Percentiles rank a stretch among this genome's conserved stretches.
Conservation (phyloP, 2,329 filamentous ascomycete genomes). For the Diaporthe amygdali region DNA sequence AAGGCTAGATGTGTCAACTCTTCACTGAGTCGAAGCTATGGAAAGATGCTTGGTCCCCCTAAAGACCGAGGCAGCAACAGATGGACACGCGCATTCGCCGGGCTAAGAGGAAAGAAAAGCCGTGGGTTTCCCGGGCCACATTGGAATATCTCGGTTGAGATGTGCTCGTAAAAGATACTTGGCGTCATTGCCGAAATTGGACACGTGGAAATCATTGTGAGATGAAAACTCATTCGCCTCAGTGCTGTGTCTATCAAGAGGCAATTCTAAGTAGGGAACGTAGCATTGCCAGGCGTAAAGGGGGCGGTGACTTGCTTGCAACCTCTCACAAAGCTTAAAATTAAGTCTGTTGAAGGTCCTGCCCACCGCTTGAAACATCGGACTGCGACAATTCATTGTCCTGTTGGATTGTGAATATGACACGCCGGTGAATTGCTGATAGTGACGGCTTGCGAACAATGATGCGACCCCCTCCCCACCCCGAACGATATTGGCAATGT, state of each 20-base stretch:
- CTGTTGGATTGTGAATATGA: no score
- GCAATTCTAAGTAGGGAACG: background rate
- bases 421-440: no score
- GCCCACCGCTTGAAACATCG: background rate
- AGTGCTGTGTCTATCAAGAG: background rate
- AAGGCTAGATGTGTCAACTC: slow-evolving; percentile 60
- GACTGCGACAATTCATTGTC: background rate
- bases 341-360: background rate
- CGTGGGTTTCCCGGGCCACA: background rate
- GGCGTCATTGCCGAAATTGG: background rate
- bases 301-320: background rate
- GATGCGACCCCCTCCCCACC: no score
- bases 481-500: no score
- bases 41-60: no score
- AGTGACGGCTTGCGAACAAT: no score
- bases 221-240: background rate
- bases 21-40: no score
- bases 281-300: background rate
- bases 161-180: background rate
- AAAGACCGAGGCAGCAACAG: no score
- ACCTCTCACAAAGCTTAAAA: background rate
- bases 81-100: no score
- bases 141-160: background rate
- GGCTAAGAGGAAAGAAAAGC: background rate
- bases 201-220: background rate